phyloP scores from a whole-genome alignment of 768 basidiomycete species.

The Lactifluus subvellereus region DNA sequence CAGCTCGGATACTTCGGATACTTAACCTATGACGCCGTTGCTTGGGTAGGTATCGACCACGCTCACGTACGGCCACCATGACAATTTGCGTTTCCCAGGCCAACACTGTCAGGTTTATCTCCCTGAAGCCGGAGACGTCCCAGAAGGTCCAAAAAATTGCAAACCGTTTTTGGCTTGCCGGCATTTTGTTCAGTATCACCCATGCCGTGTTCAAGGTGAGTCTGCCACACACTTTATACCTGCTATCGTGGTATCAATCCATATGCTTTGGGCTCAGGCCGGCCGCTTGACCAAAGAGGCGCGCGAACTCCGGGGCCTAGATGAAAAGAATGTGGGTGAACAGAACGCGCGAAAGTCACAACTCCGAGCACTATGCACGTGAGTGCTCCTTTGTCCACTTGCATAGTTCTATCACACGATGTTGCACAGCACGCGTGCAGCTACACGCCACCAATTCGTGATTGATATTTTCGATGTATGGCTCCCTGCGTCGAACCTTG shows the following conservation, averaged over 20 bases:
- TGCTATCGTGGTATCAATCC: not conserved
- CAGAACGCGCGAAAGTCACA: constrained; percentile 62
- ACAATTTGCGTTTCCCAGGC: constrained; percentile 38
- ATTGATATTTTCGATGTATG: constrained; percentile 84
- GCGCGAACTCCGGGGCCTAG: constrained; percentile 45
- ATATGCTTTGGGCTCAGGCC: constrained; percentile 37
- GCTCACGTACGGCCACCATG: not conserved
- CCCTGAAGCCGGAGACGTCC: constrained; percentile 52
- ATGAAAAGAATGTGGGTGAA: constrained; percentile 63
- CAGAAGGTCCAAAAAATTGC: constrained; percentile 57
- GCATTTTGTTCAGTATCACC: constrained; percentile 73
- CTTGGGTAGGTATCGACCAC: constrained; percentile 60
- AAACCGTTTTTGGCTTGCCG: constrained; percentile 84
- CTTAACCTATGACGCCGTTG: constrained; percentile 71
- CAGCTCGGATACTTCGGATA: constrained; percentile 90
- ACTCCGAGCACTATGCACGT: constrained; percentile 53
- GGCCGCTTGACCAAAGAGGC: constrained; percentile 56
- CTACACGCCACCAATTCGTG: constrained; percentile 70
- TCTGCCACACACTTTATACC: not conserved
- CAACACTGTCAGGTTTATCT: constrained; percentile 60
- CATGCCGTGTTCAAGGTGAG: constrained; percentile 63
- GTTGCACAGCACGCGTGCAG: constrained; percentile 49
- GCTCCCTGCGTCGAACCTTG: constrained; percentile 82
- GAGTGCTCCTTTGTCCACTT: constrained; percentile 26
- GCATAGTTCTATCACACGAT: constrained; percentile 13